Conservation (phyloP, 305 asterid genomes). For the Plantago coronopus region DNA sequence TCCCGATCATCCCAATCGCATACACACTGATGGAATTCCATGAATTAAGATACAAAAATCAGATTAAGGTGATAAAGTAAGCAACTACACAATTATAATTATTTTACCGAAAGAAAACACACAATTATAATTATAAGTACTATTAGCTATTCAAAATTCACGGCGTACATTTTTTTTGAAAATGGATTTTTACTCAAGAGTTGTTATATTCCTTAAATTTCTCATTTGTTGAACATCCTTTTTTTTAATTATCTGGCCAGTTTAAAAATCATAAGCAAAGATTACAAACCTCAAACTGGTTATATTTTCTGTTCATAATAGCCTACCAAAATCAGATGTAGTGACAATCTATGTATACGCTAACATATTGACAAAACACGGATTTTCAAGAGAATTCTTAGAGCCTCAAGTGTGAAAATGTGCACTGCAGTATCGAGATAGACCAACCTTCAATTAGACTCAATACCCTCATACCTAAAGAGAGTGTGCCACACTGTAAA, state of each 20-base stretch:
- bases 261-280: background rate
- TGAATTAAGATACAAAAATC: constrained; percentile 14
- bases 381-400: no score
- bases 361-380: no score
- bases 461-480: constrained; percentile 5
- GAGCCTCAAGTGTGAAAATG: background rate
- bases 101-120: no score
- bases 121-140: no score
- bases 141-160: background rate
- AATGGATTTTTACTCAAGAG: background rate
- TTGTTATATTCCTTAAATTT: background rate
- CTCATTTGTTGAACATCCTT: background rate
- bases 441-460: constrained; percentile 3
- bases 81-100: constrained; percentile 1
- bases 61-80: background rate
- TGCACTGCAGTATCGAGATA: constrained; percentile 10
- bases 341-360: background rate
- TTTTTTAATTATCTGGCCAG: background rate
- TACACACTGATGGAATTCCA: constrained; percentile 56
- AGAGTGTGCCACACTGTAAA: constrained; percentile 1
- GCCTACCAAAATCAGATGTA: background rate
- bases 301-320: background rate
- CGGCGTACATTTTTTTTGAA: background rate
- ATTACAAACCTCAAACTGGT: background rate
- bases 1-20: constrained; percentile 98